Base-by-base conservation (phyloP, 371 early-diverging fungal genomes). In the Apophysomyces trapeziformis region DNA sequence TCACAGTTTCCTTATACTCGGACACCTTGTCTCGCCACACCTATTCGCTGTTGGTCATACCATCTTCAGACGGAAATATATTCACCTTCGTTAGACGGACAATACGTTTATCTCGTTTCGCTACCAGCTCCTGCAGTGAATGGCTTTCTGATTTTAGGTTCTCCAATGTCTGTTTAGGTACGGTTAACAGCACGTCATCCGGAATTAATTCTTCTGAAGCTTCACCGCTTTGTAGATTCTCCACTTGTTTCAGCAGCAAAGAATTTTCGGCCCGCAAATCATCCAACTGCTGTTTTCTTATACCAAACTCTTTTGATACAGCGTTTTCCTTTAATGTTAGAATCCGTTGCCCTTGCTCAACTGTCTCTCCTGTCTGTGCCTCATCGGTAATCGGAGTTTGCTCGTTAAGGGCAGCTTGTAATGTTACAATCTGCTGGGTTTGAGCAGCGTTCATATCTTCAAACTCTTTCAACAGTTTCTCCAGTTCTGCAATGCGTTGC, bases 301-400 rank as follows among this genome's bases (percentile, higher is more conserved):
- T 84, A 21, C 86, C 86, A 58, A 79, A 82, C 56, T 90, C 90
- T 12, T 62, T 70, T 1, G 87, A 76, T 3, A 91, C 85, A 5
- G 94, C 95, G 68, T 93, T 95, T 38, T 92, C 90, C 14, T 78
- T 78, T 6, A 94, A 71, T 74, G 88, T 83, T 59, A 95, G 73
- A 7, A 93, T 79, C 46, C 89, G 79, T 0, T 86, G 84, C 14
- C 82, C 84, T 14, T 46, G 37, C 38, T 39, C 18, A 14, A 9
- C 38, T 38, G 8, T 21, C 3, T 50, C 36, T 12, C 12, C 47
- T 11, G 54, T 26, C 6, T 8, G 12, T 16, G 18, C 61, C 1
- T 47, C 62, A 4, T 57, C 32, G 7, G 0, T 9, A 21, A n/a
- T 50, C 21, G 4, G 54, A 21, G 54, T 4, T 11, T 50, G 54